Percentiles rank a stretch among this genome's conserved stretches.
Evolutionary conservation across 2,329 filamentous ascomycete species (phyloP).

Genomic region (Neoscytalidium dimidiatum): DNA sequence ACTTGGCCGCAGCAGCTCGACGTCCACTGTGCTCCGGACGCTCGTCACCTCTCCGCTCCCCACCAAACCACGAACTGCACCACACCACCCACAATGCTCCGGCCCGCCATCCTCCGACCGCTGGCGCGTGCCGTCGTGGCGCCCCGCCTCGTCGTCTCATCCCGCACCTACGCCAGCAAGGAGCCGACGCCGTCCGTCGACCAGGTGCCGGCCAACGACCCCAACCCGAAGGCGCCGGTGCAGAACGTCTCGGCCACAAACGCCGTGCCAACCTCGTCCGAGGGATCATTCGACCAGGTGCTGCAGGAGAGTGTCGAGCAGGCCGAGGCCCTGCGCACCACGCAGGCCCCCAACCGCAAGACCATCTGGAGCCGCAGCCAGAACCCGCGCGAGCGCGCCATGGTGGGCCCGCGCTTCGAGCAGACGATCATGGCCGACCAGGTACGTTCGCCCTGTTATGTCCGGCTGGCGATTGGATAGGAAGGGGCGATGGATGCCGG

Average conservation of each 20-base stretch:
- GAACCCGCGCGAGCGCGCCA: constrained; percentile 75
- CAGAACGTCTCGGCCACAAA: constrained; percentile 63
- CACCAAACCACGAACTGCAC: neutral
- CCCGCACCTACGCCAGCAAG: constrained; percentile 7
- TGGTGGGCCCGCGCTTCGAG: constrained; percentile 94
- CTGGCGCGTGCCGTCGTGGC: constrained; percentile 25
- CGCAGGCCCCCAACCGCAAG: constrained; percentile 84
- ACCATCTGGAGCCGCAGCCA: constrained; percentile 84
- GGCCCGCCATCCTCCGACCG: constrained; percentile 32
- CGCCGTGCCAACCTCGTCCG: constrained; percentile 55
- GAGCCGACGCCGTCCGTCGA: constrained; percentile 55
- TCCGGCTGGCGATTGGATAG: neutral
- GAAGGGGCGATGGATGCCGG: neutral
- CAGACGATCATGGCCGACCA: constrained; percentile 92
- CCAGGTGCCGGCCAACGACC: constrained; percentile 68
- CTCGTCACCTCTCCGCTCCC: neutral
- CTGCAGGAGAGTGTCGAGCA: constrained; percentile 58
- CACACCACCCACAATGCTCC: constrained; percentile 22
- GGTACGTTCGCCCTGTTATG: constrained; percentile 55
- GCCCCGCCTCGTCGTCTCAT: constrained; percentile 20
- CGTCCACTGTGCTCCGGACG: constrained; percentile 7
- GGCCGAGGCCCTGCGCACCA: constrained; percentile 58
- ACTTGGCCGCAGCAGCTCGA: neutral
- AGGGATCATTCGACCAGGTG: constrained; percentile 51
- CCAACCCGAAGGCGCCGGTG: constrained; percentile 50